Evolutionary conservation across 176 grass and related monocot genomes (phyloP).

Genomic region (Dendrocalamus sinicus): DNA sequence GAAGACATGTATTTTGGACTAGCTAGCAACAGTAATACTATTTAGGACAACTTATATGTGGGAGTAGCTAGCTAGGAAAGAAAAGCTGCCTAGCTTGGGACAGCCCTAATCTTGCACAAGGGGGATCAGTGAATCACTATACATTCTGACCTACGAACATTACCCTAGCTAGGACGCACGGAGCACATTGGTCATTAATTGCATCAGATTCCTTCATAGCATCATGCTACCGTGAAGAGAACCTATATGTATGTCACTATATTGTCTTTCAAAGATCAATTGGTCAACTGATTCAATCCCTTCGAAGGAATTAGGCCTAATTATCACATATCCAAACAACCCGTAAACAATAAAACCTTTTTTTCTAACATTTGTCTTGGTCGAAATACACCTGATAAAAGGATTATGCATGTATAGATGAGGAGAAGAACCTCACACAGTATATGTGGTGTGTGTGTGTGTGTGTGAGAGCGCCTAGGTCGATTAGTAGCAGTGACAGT

Average conservation of each 20-base stretch:
- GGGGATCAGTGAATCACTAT: neutral
- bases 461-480: neutral
- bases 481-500: neutral
- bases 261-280: neutral
- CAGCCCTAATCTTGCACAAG: neutral
- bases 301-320: no score
- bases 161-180: neutral
- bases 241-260: neutral
- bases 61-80: neutral
- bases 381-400: no score
- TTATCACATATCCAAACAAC: no score
- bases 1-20: neutral
- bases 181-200: constrained; percentile 37
- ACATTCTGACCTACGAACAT: constrained; percentile 13
- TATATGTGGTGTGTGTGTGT: no score
- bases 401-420: no score
- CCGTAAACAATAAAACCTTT: no score
- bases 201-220: neutral
- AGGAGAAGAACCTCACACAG: no score
- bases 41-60: neutral
- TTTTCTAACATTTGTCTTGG: no score
- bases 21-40: neutral
- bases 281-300: neutral
- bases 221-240: neutral
- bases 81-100: neutral